Conservation (phyloP, 163 green algal genomes). For the Scenedesmus sp. region DNA sequence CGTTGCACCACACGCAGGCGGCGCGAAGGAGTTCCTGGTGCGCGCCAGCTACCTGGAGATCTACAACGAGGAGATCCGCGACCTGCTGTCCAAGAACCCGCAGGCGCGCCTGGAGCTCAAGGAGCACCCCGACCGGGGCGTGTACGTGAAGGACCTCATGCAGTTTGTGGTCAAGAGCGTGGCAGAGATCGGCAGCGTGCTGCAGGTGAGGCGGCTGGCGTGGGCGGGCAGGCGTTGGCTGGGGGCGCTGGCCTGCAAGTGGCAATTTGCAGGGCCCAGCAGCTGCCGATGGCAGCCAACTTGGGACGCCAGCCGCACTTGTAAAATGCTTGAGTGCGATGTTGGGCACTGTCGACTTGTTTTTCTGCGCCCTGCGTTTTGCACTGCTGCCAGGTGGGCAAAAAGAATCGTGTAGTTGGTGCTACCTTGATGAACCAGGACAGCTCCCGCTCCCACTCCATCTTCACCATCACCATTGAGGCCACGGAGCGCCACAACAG, state of each 20-base stretch:
- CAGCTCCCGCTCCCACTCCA: conserved; percentile 88
- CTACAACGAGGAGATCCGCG: conserved; percentile 92
- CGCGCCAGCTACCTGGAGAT: conserved; percentile 90
- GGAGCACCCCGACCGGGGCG: conserved; percentile 78
- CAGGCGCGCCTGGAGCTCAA: conserved; percentile 84
- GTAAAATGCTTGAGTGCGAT: too few relatives aligned
- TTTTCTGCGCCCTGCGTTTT: background rate
- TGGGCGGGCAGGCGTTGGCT: background rate
- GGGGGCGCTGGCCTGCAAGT: background rate
- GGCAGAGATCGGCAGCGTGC: conserved; percentile 76
- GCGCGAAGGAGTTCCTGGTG: conserved; percentile 79
- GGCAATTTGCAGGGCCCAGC: background rate
- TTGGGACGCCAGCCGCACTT: too few relatives aligned
- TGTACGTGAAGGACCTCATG: conserved; percentile 91
- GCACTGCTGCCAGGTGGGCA: conserved; percentile 69
- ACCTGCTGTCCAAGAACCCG: conserved; percentile 82
- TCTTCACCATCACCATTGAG: conserved; percentile 93
- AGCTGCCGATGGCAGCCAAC: too few relatives aligned
- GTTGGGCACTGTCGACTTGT: too few relatives aligned
- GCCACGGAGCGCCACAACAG: conserved; percentile 62
- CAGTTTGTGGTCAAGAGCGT: conserved; percentile 87
- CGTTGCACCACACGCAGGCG: conserved; percentile 44
- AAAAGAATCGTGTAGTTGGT: conserved; percentile 81
- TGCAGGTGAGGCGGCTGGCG: conserved; percentile 53
- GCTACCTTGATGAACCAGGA: conserved; percentile 92